Percentiles rank a stretch among this genome's conserved stretches.
Evolutionary conservation across 179 eudicot genomes (phyloP).

Genomic region (Corrigiola litoralis): DNA sequence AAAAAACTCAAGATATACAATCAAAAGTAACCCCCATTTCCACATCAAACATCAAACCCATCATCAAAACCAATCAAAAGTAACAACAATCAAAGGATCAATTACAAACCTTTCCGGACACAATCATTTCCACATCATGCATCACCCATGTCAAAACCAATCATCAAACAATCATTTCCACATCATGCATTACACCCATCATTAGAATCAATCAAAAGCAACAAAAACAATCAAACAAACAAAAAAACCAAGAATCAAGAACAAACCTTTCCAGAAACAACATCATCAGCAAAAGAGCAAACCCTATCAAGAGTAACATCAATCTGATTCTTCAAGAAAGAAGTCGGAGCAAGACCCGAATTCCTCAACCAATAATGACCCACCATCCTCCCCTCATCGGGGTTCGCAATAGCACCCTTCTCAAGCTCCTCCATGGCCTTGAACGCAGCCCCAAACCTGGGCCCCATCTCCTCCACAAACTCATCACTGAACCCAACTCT

Average conservation of each 20-base stretch:
- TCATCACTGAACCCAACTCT: conserved; percentile 72
- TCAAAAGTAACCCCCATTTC: too few species aligned
- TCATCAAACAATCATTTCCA: too few species aligned
- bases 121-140: too few species aligned
- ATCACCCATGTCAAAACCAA: too few species aligned
- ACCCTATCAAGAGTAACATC: conserved; percentile 59
- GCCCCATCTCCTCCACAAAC: conserved; percentile 74
- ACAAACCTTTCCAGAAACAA: conserved; percentile 77
- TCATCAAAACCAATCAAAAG: too few species aligned
- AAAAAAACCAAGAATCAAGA: not conserved
- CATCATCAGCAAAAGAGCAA: conserved; percentile 59
- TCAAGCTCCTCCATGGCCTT: conserved; percentile 70
- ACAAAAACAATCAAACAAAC: not conserved
- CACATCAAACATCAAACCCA: too few species aligned
- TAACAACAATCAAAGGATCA: too few species aligned
- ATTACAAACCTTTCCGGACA: too few species aligned
- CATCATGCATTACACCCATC: too few species aligned
- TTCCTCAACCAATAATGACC: conserved; percentile 93
- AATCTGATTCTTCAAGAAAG: conserved; percentile 59
- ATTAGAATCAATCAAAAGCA: not conserved
- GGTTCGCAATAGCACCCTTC: conserved; percentile 83
- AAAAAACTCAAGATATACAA: too few species aligned
- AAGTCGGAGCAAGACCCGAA: conserved; percentile 58
- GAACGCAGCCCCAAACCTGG: conserved; percentile 50
- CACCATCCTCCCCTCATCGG: conserved; percentile 92